A percentile compares a stretch with the other conserved stretches of the same genome.
Conservation (phyloP, 2,329 filamentous ascomycete genomes). For the Dothiorella sarmentorum region DNA sequence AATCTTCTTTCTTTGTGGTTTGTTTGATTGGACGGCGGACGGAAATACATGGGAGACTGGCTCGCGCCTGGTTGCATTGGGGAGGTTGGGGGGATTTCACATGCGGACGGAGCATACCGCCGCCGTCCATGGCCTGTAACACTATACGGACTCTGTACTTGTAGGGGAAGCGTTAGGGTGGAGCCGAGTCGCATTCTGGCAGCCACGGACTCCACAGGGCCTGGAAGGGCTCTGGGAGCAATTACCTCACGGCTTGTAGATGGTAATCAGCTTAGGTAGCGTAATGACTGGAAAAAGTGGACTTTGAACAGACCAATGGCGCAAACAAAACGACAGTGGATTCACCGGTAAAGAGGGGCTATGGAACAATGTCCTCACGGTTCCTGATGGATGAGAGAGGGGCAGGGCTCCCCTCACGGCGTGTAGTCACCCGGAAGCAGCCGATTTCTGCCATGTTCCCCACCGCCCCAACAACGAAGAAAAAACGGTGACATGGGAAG, state of each 20-base stretch:
- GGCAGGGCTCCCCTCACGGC: background rate
- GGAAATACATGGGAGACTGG: constrained; percentile 26
- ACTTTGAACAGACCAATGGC: constrained; percentile 10
- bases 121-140: constrained; percentile 35
- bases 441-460: constrained; percentile 11
- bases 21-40: constrained; percentile 25
- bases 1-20: constrained; percentile 30
- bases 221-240: constrained; percentile 19
- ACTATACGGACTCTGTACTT: constrained; percentile 41
- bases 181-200: constrained; percentile 33
- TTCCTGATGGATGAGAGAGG: constrained; percentile 7
- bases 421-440: background rate
- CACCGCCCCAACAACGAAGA: background rate
- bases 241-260: constrained; percentile 31
- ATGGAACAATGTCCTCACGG: background rate
- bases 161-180: constrained; percentile 27
- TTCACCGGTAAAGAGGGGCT: constrained; percentile 12
- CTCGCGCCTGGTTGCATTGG: constrained; percentile 35
- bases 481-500: constrained; percentile 12
- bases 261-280: constrained; percentile 29
- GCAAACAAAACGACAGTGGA: background rate
- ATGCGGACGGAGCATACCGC: constrained; percentile 23
- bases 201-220: constrained; percentile 19
- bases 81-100: constrained; percentile 20
- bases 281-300: constrained; percentile 31